Percentiles rank a stretch among this genome's conserved stretches.
Conservation (phyloP, 139 green algal species). For the Yamagishiella unicocca region DNA sequence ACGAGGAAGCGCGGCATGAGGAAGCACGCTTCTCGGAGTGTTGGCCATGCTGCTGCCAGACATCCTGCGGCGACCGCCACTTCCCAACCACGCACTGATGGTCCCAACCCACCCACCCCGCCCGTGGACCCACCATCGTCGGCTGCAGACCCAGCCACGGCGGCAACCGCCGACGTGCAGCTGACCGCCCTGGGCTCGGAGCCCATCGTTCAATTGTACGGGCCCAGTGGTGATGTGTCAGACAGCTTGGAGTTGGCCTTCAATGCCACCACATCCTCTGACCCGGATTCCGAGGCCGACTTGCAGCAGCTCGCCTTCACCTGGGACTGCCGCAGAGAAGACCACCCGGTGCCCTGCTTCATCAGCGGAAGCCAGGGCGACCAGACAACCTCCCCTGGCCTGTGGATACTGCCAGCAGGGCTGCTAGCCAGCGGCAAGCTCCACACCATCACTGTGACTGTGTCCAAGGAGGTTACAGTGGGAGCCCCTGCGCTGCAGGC, state of each 20-base stretch:
- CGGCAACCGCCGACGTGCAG: background rate
- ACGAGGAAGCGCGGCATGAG: too few species aligned
- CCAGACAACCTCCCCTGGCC: background rate
- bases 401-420: background rate
- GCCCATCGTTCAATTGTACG: background rate
- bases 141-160: too few species aligned
- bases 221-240: background rate
- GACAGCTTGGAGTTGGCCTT: background rate
- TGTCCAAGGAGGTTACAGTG: background rate
- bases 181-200: conserved; percentile 1
- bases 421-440: background rate
- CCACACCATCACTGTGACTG: conserved; percentile 24
- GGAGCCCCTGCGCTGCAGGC: background rate
- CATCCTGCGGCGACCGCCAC: too few species aligned
- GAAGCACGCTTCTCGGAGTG: too few species aligned
- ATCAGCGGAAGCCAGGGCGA: background rate
- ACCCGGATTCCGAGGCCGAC: conserved; percentile 5
- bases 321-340: conserved; percentile 11
- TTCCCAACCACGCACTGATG: too few species aligned
- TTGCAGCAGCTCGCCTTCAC: conserved; percentile 4
- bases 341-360: conserved; percentile 40
- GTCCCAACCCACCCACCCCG: too few species aligned
- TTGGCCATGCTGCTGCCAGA: too few species aligned
- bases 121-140: too few species aligned
- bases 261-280: background rate